Conservation (phyloP, 495 filamentous ascomycete species). For the Eremomyces bilateralis region DNA sequence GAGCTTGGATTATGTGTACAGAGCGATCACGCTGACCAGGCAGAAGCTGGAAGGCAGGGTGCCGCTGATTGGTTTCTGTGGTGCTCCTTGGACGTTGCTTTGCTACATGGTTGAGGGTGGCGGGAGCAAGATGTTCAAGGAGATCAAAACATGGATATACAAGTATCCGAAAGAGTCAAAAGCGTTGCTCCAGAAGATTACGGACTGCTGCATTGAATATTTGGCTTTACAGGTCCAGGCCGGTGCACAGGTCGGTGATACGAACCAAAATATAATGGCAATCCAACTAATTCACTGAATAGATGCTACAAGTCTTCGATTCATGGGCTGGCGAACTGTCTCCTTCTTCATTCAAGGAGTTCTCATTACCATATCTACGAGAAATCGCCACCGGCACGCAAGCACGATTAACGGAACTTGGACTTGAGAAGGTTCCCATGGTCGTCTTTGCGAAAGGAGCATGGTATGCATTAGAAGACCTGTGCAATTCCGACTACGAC, state of each 20-base stretch:
- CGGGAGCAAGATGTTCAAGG: slow-evolving; percentile 75
- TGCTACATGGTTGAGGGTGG: slow-evolving; percentile 99
- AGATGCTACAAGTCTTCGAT: slow-evolving; percentile 95
- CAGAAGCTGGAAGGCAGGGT: slow-evolving; percentile 73
- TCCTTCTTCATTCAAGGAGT: slow-evolving; percentile 56
- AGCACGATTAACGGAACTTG: slow-evolving; percentile 43
- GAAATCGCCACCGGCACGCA: slow-evolving; percentile 68
- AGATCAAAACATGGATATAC: slow-evolving; percentile 90
- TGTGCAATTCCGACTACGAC: slow-evolving; percentile 76
- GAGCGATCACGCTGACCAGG: slow-evolving; percentile 79
- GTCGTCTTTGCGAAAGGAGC: slow-evolving; percentile 99
- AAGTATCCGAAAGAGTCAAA: slow-evolving; percentile 65
- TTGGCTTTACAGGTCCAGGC: slow-evolving; percentile 79
- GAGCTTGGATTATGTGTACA: slow-evolving; percentile 82
- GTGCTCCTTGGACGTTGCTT: slow-evolving; percentile 86
- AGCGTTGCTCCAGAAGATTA: slow-evolving; percentile 67
- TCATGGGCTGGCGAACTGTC: slow-evolving; percentile 93
- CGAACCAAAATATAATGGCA: not conserved
- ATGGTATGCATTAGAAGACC: slow-evolving; percentile 82
- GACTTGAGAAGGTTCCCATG: slow-evolving; percentile 71
- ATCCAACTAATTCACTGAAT: slow-evolving; percentile 4
- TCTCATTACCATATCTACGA: slow-evolving; percentile 67
- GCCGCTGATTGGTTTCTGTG: slow-evolving; percentile 91
- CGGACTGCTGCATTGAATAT: slow-evolving; percentile 83
- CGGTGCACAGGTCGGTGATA: slow-evolving; percentile 44